Base-by-base conservation (phyloP, 768 basidiomycete species). In the Amanita inopinata region DNA sequence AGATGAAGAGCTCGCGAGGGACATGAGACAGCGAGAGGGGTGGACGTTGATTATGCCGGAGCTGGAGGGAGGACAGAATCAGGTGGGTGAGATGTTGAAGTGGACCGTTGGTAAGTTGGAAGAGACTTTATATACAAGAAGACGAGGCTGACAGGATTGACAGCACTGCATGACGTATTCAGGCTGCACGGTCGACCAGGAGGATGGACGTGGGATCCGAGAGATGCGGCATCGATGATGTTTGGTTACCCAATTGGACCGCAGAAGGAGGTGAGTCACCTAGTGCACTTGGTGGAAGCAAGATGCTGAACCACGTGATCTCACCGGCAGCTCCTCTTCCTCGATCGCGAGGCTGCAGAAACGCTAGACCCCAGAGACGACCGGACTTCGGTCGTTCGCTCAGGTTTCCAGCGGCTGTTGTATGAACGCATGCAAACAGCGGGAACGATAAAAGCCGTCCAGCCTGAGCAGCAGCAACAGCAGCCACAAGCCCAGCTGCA, bases 41-140 rank as follows among this genome's bases (percentile, higher is more conserved):
- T 97, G 88, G 86, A 56, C 89, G 8, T 66, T 97, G 52, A 61
- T 96, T 41, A 93, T 97, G 87, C 93, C 93, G 17, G 90, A 93
- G 54, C 62, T 78, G 10, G 80, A 86, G 49, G 67, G 64, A 15
- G 71, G 74, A 20, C 66, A 71, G 22, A 73, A 70, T 10, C 78
- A 78, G 34, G 72, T 84, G 10, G 72, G 71, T 5, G 91, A 94
- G 60, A 90, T 93, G 84, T 66, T 93, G 47, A 85, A 80, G 56
- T 94, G 91, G 90, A 66, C 92, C 33, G 76, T 88, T 48, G 88
- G 88, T 90, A 46, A 56, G 80, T 67, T 20, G 35, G 12, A 23
- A 11, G 34, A 9, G 38, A n/a, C 38, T 14, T 20, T 22, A 35
- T 12, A 28, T 17, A 15, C 14, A 11, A 17, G 20, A 17, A 33